These are phyloP conservation scores for Lichtheimia corymbifera DNA, from an alignment of 371 early-diverging fungal genomes.

Conservation along the genomic window DNA sequence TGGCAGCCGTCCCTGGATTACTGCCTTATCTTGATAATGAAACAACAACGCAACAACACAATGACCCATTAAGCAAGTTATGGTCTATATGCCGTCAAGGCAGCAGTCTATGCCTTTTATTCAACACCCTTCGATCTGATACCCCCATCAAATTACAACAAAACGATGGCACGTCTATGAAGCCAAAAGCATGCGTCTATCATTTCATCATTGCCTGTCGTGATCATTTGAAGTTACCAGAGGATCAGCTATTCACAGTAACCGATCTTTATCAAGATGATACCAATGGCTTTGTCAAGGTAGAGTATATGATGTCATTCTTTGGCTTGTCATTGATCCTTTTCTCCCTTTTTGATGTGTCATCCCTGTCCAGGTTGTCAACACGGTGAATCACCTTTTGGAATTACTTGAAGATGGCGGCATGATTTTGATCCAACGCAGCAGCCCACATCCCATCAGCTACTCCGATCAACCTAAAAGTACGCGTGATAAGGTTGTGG, in stretches of 20 bases:
- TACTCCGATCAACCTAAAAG: constrained; percentile 61
- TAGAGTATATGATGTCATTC: constrained; percentile 26
- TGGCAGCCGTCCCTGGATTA: constrained; percentile 62
- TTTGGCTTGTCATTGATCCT: constrained; percentile 1
- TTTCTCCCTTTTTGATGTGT: constrained; percentile 2
- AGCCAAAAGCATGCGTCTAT: constrained; percentile 81
- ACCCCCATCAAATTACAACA: constrained; percentile 50
- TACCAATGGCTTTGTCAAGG: constrained; percentile 94
- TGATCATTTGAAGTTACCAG: constrained; percentile 65
- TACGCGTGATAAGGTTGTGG: constrained; percentile 84
- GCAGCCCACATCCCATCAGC: constrained; percentile 7
- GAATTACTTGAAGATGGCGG: constrained; percentile 32
- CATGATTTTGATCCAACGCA: constrained; percentile 26
- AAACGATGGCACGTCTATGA: constrained; percentile 42
- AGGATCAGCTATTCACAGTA: constrained; percentile 81
- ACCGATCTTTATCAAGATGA: constrained; percentile 89
- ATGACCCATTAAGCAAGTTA: constrained; percentile 82
- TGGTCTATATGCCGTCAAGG: constrained; percentile 91
- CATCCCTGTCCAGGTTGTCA: constrained; percentile 31
- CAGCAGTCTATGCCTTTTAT: constrained; percentile 79
- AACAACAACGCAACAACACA: constrained; percentile 3
- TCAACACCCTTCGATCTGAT: constrained; percentile 70
- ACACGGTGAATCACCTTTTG: constrained; percentile 34
- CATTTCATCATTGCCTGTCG: constrained; percentile 78
- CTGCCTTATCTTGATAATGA: constrained; percentile 42